Base-by-base conservation (phyloP, 305 asterid genomes). In the Nicotiana rustica region DNA sequence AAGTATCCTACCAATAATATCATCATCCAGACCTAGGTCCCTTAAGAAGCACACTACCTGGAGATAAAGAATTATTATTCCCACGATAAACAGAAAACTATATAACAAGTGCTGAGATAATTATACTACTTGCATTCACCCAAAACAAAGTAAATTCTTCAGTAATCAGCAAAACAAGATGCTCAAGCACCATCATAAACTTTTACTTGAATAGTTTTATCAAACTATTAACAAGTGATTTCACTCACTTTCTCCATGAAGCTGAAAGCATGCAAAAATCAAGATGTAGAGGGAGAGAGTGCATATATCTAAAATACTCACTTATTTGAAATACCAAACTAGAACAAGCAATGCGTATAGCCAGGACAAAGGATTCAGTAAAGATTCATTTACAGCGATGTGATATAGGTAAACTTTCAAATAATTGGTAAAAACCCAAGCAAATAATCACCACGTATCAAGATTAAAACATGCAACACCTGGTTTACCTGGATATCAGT, bases 31-130 rank as follows among this genome's bases (percentile, higher is more conserved):
- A 36, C 92, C 99, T 55, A 92, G 86, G 78, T 89, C 92, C 90
- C 90, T 88, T 86, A 95, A 89, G 92, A 94, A 93, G 83, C 86
- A 82, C 69, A 93, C 87, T 82, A 94, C 93, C 98, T 95, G 91
- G 61, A 82, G 81, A 85, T 38, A n/a, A 62, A 19, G 60, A 73
- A 49, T 7, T 73, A 73, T 73, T 73, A 25, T 59, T 73, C 79
- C 64, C 79, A 25, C 4, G 13, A 81, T 35, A 78, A 44, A 64
- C 69, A 80, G 29, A 38, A 33, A 77, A 36, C 47, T 1, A 67
- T 49, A 49, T 49, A 21, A 73, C 79, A 73, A 64, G 64, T 49
- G 64, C 64, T 73, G 64, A 49, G 64, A 73, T 25, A 49, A 73
- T 73, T 73, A 73, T 73, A 73, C 64, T 25, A 73, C 64, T 73